A percentile compares a stretch with the other conserved stretches of the same genome.
These are phyloP conservation scores for Adenanthera pavonina DNA, from an alignment of 306 rosid species.

Conservation along the genomic window DNA sequence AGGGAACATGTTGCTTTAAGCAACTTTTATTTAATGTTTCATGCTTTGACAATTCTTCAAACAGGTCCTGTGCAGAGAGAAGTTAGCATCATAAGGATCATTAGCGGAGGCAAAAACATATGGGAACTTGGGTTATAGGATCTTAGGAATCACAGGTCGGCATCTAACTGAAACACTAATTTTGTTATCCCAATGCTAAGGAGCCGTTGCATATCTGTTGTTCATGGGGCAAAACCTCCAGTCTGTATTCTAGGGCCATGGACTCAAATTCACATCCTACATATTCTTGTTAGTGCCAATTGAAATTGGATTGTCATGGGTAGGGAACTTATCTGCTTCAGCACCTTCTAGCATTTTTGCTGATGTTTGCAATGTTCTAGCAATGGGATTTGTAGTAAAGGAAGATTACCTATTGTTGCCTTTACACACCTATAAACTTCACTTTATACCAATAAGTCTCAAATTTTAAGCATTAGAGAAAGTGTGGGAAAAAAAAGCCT, in stretches of 20 bases:
- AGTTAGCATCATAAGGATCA: slow-evolving; percentile 63
- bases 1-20: background rate
- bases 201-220: slow-evolving; percentile 77
- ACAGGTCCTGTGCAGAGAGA: slow-evolving; percentile 73
- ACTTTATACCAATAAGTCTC: background rate
- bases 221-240: slow-evolving; percentile 77
- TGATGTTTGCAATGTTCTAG: slow-evolving; percentile 67
- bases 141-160: slow-evolving; percentile 71
- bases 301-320: slow-evolving; percentile 80
- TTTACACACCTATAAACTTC: background rate
- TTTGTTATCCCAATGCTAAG: slow-evolving; percentile 68
- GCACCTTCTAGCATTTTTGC: slow-evolving; percentile 90
- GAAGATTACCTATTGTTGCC: slow-evolving; percentile 49
- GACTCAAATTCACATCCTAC: slow-evolving; percentile 43
- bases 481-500: slow-evolving; percentile 18
- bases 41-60: slow-evolving; percentile 11
- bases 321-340: slow-evolving; percentile 65
- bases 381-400: slow-evolving; percentile 80
- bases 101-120: slow-evolving; percentile 53
- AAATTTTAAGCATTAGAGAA: background rate
- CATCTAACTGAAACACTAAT: slow-evolving; percentile 65
- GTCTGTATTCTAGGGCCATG: slow-evolving; percentile 54
- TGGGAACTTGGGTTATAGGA: slow-evolving; percentile 71
- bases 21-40: background rate
- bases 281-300: slow-evolving; percentile 61